Conservation (phyloP, 2,329 filamentous ascomycete species). For the Fusarium annulatum region DNA sequence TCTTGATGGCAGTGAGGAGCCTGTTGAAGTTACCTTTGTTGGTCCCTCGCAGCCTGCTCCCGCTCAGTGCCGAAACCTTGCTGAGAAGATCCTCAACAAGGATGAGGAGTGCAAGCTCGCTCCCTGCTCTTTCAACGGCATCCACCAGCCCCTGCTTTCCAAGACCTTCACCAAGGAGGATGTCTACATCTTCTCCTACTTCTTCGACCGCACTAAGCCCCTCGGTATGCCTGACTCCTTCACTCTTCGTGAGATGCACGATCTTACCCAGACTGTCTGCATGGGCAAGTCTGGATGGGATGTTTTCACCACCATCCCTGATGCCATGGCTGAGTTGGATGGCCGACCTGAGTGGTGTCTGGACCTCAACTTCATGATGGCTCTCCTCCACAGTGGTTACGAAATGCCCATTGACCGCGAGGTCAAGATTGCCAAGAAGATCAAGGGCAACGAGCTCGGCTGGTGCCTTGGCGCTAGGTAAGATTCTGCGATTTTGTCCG, state of each 20-base stretch:
- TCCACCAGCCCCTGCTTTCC: constrained; percentile 90
- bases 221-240: constrained; percentile 99
- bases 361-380: constrained; percentile 96
- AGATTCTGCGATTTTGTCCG: constrained; percentile 46
- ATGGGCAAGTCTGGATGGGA: constrained; percentile 81
- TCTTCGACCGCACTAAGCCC: constrained; percentile 93
- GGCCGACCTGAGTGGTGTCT: constrained; percentile 91
- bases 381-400: constrained; percentile 92
- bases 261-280: constrained; percentile 87
- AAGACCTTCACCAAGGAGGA: constrained; percentile 95
- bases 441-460: constrained; percentile 94
- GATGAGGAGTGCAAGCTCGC: constrained; percentile 82
- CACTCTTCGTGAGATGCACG: constrained; percentile 88
- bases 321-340: constrained; percentile 81
- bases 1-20: constrained; percentile 68
- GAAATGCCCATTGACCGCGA: constrained; percentile 98
- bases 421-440: constrained; percentile 98
- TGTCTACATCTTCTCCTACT: constrained; percentile 97
- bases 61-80: constrained; percentile 88
- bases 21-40: constrained; percentile 82
- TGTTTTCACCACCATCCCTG: constrained; percentile 79
- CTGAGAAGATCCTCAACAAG: constrained; percentile 92
- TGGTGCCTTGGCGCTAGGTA: constrained; percentile 98
- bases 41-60: constrained; percentile 81
- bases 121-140: constrained; percentile 98